Conservation (phyloP, 2,329 filamentous ascomycete species). For the Dactylellina sp. region DNA sequence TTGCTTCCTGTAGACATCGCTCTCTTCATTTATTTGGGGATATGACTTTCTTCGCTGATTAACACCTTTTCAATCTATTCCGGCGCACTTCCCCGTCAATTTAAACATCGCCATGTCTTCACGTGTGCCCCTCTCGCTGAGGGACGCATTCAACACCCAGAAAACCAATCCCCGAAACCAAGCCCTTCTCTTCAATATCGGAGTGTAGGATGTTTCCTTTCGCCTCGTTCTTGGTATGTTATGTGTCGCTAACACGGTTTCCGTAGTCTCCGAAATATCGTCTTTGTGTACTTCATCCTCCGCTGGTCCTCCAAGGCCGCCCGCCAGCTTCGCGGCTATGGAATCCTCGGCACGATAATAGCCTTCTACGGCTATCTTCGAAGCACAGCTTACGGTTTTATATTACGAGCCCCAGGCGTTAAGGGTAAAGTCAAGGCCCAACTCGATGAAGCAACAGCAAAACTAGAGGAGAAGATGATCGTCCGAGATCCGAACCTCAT, state of each 20-base stretch:
- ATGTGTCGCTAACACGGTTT: conserved; percentile 17
- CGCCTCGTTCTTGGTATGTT: not conserved
- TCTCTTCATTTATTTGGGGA: conserved; percentile 7
- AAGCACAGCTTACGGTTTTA: conserved; percentile 82
- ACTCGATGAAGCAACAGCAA: conserved; percentile 80
- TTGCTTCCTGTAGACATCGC: conserved; percentile 1
- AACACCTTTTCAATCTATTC: conserved; percentile 8
- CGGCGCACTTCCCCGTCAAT: conserved; percentile 11
- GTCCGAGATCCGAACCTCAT: conserved; percentile 77
- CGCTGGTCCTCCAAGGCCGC: conserved; percentile 83
- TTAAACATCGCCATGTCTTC: conserved; percentile 36
- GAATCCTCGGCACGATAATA: conserved; percentile 80
- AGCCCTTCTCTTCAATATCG: conserved; percentile 49
- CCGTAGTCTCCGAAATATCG: conserved; percentile 80
- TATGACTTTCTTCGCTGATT: conserved; percentile 33
- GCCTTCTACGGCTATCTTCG: conserved; percentile 79
- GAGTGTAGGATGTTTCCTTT: conserved; percentile 29
- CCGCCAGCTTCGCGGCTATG: conserved; percentile 89
- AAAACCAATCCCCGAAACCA: conserved; percentile 52
- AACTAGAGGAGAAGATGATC: conserved; percentile 85
- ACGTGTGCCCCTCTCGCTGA: conserved; percentile 50
- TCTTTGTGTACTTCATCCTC: conserved; percentile 89
- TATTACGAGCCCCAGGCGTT: conserved; percentile 87
- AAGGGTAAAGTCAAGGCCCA: conserved; percentile 86
- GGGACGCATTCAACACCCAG: conserved; percentile 52